Evolutionary conservation across 73 alveolate species (phyloP).

Genomic region (Uronychia setigera): DNA sequence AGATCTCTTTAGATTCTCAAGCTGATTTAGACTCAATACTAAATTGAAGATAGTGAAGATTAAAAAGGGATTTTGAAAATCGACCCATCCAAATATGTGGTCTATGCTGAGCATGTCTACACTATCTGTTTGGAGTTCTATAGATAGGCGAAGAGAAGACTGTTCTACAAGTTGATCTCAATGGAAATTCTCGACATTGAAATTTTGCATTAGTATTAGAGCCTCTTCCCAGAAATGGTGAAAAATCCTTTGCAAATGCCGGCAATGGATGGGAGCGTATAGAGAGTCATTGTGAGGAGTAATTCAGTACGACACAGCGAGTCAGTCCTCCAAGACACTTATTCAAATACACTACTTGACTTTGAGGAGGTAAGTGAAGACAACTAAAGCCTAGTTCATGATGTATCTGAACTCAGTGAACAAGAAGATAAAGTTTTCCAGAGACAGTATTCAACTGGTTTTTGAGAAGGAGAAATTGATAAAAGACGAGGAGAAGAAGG

Average conservation of each 20-base stretch:
- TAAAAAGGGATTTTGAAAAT: background rate
- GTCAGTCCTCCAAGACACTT: background rate
- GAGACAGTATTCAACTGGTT: constrained; percentile 30
- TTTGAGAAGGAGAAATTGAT: constrained; percentile 24
- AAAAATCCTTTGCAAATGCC: too few species aligned
- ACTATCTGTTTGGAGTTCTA: background rate
- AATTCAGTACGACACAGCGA: background rate
- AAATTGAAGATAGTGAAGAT: background rate
- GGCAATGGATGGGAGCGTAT: too few species aligned
- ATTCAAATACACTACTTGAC: background rate
- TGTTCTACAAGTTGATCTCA: background rate
- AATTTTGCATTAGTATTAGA: too few species aligned
- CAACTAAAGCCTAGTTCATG: background rate
- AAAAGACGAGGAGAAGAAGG: constrained; percentile 40
- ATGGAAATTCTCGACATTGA: background rate
- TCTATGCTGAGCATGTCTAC: background rate
- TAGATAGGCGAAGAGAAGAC: background rate
- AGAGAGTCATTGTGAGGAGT: too few species aligned
- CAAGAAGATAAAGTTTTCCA: constrained; percentile 17
- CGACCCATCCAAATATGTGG: background rate
- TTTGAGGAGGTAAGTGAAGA: background rate
- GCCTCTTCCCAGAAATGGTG: too few species aligned
- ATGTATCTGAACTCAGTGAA: constrained; percentile 1
- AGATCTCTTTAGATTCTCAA: background rate
- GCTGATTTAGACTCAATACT: background rate